Conservation (phyloP, 169 alveolate species). For the Eimeria tenella region DNA sequence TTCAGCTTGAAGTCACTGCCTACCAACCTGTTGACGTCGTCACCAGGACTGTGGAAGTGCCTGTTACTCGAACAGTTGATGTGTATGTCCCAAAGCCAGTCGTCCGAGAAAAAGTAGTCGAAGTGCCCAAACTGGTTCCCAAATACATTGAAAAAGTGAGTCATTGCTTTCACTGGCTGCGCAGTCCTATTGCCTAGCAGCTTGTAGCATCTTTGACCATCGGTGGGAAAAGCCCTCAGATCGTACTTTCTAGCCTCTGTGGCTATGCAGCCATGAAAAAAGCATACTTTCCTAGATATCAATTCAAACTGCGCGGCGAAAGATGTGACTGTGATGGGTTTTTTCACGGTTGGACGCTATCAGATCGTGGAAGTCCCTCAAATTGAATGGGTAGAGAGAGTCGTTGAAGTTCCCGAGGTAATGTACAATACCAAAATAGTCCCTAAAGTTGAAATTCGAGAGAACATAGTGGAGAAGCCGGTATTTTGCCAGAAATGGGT, state of each 20-base stretch:
- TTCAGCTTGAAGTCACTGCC: constrained; percentile 92
- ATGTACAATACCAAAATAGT: constrained; percentile 89
- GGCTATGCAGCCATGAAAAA: neutral
- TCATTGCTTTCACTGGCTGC: neutral
- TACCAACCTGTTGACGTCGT: constrained; percentile 91
- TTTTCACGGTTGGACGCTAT: neutral
- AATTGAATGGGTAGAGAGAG: constrained; percentile 90
- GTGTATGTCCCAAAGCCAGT: constrained; percentile 86
- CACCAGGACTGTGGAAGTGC: constrained; percentile 79
- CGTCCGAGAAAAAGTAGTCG: constrained; percentile 89
- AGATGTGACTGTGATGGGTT: neutral
- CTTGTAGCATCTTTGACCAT: no score
- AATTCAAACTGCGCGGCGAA: no score
- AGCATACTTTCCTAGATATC: no score
- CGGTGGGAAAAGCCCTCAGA: no score
- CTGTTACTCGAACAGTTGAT: constrained; percentile 68
- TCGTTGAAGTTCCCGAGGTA: constrained; percentile 91
- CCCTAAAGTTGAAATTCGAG: constrained; percentile 91
- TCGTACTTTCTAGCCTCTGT: neutral
- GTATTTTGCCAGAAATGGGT: constrained; percentile 90
- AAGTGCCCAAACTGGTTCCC: constrained; percentile 90
- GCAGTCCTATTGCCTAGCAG: neutral
- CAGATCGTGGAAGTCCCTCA: constrained; percentile 92
- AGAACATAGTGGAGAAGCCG: constrained; percentile 89
- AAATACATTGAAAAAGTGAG: constrained; percentile 88